phyloP scores from a whole-genome alignment of 306 rosid species.

The Quercus variabilis region DNA sequence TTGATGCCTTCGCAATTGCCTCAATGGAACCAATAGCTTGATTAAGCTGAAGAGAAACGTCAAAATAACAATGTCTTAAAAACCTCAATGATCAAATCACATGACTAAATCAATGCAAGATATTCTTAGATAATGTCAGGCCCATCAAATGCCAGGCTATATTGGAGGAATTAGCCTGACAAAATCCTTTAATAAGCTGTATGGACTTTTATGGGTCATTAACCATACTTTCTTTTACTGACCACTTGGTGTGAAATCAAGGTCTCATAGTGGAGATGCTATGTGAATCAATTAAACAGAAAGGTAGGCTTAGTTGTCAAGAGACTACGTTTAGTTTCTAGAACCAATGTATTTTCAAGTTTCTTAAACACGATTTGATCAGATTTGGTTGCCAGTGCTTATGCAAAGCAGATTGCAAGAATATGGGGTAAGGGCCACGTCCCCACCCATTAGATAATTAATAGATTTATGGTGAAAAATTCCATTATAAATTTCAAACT shows the following conservation, averaged over 20 bases:
- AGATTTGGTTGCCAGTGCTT: neutral
- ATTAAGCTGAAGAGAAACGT: constrained; percentile 52
- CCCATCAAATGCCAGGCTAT: neutral
- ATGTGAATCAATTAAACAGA: neutral
- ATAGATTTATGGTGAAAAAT: neutral
- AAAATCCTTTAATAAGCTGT: neutral
- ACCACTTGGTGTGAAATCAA: neutral
- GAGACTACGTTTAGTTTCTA: neutral
- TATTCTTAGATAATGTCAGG: neutral
- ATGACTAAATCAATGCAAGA: neutral
- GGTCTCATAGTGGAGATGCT: neutral
- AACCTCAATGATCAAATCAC: neutral
- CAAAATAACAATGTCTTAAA: constrained; percentile 26
- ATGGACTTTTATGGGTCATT: neutral
- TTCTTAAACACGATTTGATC: neutral
- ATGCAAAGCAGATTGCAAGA: neutral
- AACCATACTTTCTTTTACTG: neutral
- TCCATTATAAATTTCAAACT: neutral
- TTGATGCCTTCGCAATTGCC: constrained; percentile 77
- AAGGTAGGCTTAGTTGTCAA: neutral
- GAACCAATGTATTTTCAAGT: neutral
- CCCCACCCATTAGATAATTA: neutral
- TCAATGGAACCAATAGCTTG: constrained; percentile 91
- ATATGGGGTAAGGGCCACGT: neutral
- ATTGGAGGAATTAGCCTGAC: neutral